Percentiles rank a stretch among this genome's conserved stretches.
phyloP scores from a whole-genome alignment of 2,329 filamentous ascomycete species.

The Colletotrichum falcatum region DNA sequence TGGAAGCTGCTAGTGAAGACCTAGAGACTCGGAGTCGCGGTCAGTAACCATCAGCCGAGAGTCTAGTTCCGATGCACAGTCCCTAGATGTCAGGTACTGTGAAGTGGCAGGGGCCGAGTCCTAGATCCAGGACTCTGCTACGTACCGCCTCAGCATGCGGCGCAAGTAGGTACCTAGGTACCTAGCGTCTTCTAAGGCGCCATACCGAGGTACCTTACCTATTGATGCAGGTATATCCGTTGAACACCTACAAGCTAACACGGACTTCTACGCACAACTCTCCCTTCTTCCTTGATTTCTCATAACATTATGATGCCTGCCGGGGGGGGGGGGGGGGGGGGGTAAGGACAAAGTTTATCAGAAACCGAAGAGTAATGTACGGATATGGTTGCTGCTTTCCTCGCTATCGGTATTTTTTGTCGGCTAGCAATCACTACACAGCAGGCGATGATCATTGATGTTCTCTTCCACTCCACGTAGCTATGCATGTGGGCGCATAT shows the following conservation, averaged over 20 bases:
- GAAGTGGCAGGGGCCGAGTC: slow-evolving; percentile 31
- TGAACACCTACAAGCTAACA: neutral
- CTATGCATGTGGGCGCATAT: slow-evolving; percentile 33
- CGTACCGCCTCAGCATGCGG: slow-evolving; percentile 14
- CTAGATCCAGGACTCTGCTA: slow-evolving; percentile 36
- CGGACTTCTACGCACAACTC: neutral
- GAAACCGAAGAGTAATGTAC: neutral
- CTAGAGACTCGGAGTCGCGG: slow-evolving; percentile 4
- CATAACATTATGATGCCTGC: neutral
- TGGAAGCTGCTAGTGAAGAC: slow-evolving; percentile 9
- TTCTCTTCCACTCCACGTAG: slow-evolving; percentile 28
- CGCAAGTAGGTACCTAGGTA: no score
- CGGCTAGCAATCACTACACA: neutral
- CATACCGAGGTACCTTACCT: slow-evolving; percentile 26
- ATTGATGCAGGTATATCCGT: slow-evolving; percentile 2
- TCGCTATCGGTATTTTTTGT: neutral
- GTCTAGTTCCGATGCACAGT: slow-evolving; percentile 29
- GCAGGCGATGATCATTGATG: slow-evolving; percentile 18
- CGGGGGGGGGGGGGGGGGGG: neutral
- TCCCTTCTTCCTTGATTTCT: neutral
- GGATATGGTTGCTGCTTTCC: neutral
- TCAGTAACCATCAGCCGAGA: slow-evolving; percentile 23
- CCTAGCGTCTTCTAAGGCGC: slow-evolving; percentile 25
- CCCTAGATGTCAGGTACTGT: slow-evolving; percentile 26
- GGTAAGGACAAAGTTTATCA: neutral